Base-by-base conservation (phyloP, 148 eudicot genomes). In the Dysphania ambrosioides region DNA sequence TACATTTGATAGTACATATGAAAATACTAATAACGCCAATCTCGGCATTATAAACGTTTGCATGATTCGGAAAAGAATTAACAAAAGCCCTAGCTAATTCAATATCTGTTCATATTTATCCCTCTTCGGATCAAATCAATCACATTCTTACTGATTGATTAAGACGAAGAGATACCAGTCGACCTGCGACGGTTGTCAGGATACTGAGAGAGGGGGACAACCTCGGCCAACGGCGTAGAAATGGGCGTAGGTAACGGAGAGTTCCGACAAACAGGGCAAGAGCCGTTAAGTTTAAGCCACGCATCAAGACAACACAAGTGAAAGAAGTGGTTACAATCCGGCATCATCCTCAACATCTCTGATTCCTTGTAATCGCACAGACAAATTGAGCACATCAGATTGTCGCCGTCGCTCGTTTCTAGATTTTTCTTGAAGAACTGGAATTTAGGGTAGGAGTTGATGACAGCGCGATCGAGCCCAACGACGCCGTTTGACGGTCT, bases 171-270 rank as follows among this genome's bases (percentile, higher is more conserved):
- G 9, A 77, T 3, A 6, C 67, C 66, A 29, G 70, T 27, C 21
- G 83, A 62, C 3, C 78, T 76, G 70, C 97, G 87, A 78, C 97
- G 87, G 19, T 92, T 92, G 75, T 87, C 93, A 24, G 91, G 70
- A 77, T 88, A 91, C 68, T 83, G 93, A 27, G 98, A 89, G 6
- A 91, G 88, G 57, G 97, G 98, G 56, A 93, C 93, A 16, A 93
- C 92, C 86, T 91, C 97, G 16, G 89, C 83, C 59, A 91, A 70
- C 84, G 98, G 97, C 64, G 98, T 93, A 21, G 98, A 88, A 11
- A 91, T 59, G 26, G 98, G 98, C 31, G 98, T 93, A 35, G 98
- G 98, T 7, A 91, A 85, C 70, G 98, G 97, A 41, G 98, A 93
- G 72, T 74, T 91, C 70, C 98, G 91, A 58, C 98, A 93, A 12